These are phyloP conservation scores for Coelastrella sp. DNA, from an alignment of 139 green algal genomes.

Conservation along the genomic window DNA sequence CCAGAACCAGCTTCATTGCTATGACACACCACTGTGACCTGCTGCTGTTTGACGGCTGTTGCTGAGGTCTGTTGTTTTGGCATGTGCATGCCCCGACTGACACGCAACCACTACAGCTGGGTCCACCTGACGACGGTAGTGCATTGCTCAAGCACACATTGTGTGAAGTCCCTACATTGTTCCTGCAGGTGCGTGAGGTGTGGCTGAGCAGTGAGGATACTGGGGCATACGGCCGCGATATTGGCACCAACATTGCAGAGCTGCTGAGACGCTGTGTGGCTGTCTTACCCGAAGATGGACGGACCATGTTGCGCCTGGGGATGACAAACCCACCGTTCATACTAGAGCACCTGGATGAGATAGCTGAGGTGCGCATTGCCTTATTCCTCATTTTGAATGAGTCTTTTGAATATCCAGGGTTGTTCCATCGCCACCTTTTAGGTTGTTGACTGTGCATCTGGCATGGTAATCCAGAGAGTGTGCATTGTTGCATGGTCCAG, in stretches of 20 bases:
- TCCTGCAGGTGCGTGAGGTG: conserved; percentile 82
- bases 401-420: not conserved
- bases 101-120: no score
- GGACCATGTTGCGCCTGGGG: conserved; percentile 88
- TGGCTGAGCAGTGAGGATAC: conserved; percentile 95
- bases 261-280: conserved; percentile 76
- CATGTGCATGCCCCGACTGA: not conserved
- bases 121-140: no score
- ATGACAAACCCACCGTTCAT: conserved; percentile 98
- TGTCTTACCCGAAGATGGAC: conserved; percentile 81
- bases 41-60: not conserved
- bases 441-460: not conserved
- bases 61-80: not conserved
- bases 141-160: no score
- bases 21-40: not conserved
- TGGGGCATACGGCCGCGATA: conserved; percentile 90
- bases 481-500: not conserved
- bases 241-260: conserved; percentile 77
- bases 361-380: conserved; percentile 53
- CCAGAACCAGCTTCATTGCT: not conserved
- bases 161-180: not conserved
- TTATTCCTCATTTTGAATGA: not conserved
- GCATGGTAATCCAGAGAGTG: not conserved
- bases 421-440: not conserved
- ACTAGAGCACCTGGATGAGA: conserved; percentile 83